Evolutionary conservation across 1,284 basidiomycete species (phyloP), one percentile per base, ranked within the genome.

Genomic region (Moesziomyces parantarcticus): DNA sequence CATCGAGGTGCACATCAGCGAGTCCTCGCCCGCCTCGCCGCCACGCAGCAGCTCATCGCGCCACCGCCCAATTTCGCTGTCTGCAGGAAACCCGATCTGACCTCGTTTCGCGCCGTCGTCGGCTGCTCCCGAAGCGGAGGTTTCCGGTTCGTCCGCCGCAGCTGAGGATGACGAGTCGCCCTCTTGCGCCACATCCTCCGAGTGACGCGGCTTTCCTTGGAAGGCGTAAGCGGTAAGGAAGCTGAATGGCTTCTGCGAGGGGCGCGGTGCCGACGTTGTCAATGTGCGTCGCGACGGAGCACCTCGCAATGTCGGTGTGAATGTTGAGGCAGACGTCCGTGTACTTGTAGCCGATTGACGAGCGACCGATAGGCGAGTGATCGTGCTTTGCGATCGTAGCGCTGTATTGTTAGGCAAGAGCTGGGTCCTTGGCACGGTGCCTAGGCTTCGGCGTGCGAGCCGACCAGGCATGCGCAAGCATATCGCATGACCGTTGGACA

Each of bases 171-270:
- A 40, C 34, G 54, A 40, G 26, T 63, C 66, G 32, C 55, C 48
- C 41, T 69, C 66, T 25, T 71, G 61, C 40, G 50, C 20, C 50
- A 32, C 46, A 7, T 74, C 76, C 13, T 67, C 54, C n/a, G 60
- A 25, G 23, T 41, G 86, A 22, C 86, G 84, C 11, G 89, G 88
- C 82, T 93, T 93, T 42, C 90, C 89, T 42, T 90, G 90, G 88
- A 92, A 93, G 80, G 91, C 91, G 20, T 88, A 88, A 50, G 90
- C 91, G 40, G 92, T 86, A 71, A 91, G 88, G 77, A 92, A 91
- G 42, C 85, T 87, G 79, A 90, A 92, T 5, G 89, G 71, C 16
- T 67, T 51, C 32, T 59, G 55, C 26, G 69, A 72, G 6, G 58
- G 43, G 46, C 58, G 55, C 32, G 52, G 44, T 22, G 45, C 44